Base-by-base conservation (phyloP, 116 monocot species). In the Posidonia oceanica region DNA sequence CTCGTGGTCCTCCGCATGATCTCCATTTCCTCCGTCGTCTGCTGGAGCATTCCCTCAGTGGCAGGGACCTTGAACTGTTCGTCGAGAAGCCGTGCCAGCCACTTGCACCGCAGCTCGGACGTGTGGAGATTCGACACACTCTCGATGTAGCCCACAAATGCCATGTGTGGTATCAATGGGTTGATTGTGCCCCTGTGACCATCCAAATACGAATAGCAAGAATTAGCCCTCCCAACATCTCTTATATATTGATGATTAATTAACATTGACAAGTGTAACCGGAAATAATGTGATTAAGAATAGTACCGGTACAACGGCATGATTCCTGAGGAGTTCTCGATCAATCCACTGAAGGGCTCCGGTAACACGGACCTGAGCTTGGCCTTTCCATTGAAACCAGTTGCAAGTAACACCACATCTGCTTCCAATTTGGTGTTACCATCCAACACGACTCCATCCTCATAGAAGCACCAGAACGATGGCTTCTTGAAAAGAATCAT, bases 101-200 rank as follows among this genome's bases (percentile, higher is more conserved):
- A 91, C 71, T 74, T 84, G 88, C 86, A 88, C 61, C 86, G 72
- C 15, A 96, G 76, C 68, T 96, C 96, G 23, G 96, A 79, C 44
- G 96, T 85, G 87, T 87, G 96, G 8, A 96, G 86, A 80, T 96
- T 96, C 40, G 96, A 91, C 29, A 96, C 91, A 63, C 91, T 96
- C 81, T 96, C 96, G 6, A 86, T 75, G 87, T 89, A 96, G 21
- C 92, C 96, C 38, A 91, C 79, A 58, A 96, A 91, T 3, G 96
- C 96, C 89, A 96, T 89, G 74, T 87, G 78, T 3, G 96, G 91
- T 11, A 96, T 91, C 63, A 77, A 59, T 8, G 96, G 96, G 52
- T 96, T 89, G 54, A 96, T 83, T 0, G 85, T 89, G 5, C 89
- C 91, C 74, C 92, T 91, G 64, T 29, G 29, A 29, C 29, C 29